Conservation (phyloP, 2,329 filamentous ascomycete genomes). For the Cladosporium colombiae region DNA sequence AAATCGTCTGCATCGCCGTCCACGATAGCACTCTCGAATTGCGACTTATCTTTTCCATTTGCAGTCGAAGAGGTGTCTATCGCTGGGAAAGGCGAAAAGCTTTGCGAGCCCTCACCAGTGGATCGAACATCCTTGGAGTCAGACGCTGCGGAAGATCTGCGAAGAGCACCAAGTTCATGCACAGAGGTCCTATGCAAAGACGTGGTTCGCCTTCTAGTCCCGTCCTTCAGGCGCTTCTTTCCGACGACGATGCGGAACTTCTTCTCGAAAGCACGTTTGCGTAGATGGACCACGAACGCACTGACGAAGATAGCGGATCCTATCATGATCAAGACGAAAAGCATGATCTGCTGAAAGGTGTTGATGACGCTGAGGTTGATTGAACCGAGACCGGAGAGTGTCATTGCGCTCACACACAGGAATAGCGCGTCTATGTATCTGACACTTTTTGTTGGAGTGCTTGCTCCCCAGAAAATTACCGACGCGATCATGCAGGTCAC, state of each 20-base stretch:
- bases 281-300: slow-evolving; percentile 62
- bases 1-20: slow-evolving; percentile 14
- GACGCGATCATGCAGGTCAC: slow-evolving; percentile 56
- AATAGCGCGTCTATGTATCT: slow-evolving; percentile 67
- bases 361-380: slow-evolving; percentile 65
- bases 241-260: slow-evolving; percentile 55
- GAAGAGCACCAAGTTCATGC: slow-evolving; percentile 1
- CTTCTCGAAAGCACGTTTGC: slow-evolving; percentile 63
- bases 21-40: slow-evolving; percentile 8
- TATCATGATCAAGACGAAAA: slow-evolving; percentile 66
- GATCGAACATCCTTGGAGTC: not conserved
- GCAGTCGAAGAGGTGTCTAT: not conserved
- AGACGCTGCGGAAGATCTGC: not conserved
- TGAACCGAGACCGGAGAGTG: slow-evolving; percentile 67
- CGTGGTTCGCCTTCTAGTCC: slow-evolving; percentile 43
- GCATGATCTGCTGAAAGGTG: slow-evolving; percentile 66
- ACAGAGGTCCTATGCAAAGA: not conserved
- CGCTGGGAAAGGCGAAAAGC: too few species aligned
- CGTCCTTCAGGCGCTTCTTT: not conserved
- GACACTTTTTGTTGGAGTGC: slow-evolving; percentile 54
- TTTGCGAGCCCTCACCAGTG: not conserved
- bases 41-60: not conserved
- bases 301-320: slow-evolving; percentile 69
- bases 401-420: slow-evolving; percentile 66
- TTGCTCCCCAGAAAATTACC: slow-evolving; percentile 62